phyloP scores from a whole-genome alignment of 441 rosid genomes.

The Flueggea neowawraea region DNA sequence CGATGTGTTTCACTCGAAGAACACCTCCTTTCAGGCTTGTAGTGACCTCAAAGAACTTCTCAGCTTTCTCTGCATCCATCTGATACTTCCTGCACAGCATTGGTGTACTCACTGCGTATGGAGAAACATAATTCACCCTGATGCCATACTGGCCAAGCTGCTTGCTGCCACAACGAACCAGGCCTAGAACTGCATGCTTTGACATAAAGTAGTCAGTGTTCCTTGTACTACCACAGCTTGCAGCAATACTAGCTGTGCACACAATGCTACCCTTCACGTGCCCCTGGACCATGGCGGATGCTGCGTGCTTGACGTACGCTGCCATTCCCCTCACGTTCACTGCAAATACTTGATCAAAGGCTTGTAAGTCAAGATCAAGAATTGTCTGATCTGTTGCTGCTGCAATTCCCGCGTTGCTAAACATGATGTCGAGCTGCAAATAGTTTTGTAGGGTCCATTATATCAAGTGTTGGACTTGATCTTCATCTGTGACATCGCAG shows the following conservation, averaged over 20 bases:
- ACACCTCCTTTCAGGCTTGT: slow-evolving; percentile 25
- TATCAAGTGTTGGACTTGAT: slow-evolving; percentile 31
- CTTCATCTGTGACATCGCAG: slow-evolving; percentile 39
- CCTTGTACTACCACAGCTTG: neutral
- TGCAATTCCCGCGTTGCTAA: slow-evolving; percentile 39
- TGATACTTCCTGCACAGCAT: neutral
- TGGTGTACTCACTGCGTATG: slow-evolving; percentile 12
- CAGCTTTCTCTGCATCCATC: slow-evolving; percentile 15
- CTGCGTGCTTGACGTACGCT: slow-evolving; percentile 34
- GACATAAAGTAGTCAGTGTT: slow-evolving; percentile 19
- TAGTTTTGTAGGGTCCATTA: slow-evolving; percentile 21
- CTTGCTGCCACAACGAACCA: slow-evolving; percentile 16
- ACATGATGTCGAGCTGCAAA: slow-evolving; percentile 40
- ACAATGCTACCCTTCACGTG: slow-evolving; percentile 30
- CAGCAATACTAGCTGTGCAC: slow-evolving; percentile 20
- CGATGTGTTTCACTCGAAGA: slow-evolving; percentile 20
- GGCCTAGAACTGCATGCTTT: slow-evolving; percentile 24
- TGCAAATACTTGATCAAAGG: slow-evolving; percentile 9
- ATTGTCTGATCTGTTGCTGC: slow-evolving; percentile 18
- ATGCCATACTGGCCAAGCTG: slow-evolving; percentile 22
- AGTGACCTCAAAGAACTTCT: slow-evolving; percentile 3
- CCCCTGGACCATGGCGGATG: slow-evolving; percentile 32
- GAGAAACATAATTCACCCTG: slow-evolving; percentile 25
- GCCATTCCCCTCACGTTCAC: slow-evolving; percentile 33
- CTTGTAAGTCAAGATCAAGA: slow-evolving; percentile 18